Percentiles rank a stretch among this genome's conserved stretches.
phyloP scores from a whole-genome alignment of 352 stramenopile genomes.

The Ophiocytium majus region DNA sequence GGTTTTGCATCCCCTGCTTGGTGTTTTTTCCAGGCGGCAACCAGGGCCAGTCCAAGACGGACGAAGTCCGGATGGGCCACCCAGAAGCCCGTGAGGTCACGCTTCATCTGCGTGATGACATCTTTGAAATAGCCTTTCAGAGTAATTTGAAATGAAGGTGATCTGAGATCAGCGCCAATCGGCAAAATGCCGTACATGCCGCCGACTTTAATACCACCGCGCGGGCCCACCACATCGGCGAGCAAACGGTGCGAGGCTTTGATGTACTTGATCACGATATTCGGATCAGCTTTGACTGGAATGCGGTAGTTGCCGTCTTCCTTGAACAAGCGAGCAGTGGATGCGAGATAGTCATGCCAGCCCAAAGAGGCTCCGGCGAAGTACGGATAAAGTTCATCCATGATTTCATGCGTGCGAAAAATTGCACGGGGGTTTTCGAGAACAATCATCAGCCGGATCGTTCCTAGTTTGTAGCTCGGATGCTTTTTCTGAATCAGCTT shows the following conservation, averaged over 20 bases:
- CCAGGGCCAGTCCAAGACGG: background rate
- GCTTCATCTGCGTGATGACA: slow-evolving; percentile 8
- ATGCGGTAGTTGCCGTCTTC: slow-evolving; percentile 1
- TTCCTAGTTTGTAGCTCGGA: background rate
- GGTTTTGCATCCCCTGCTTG: background rate
- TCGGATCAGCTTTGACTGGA: slow-evolving; percentile 2
- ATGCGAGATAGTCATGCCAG: slow-evolving; percentile 12
- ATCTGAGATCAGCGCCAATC: background rate
- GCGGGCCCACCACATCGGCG: slow-evolving; percentile 7
- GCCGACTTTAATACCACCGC: slow-evolving; percentile 4
- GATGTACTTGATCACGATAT: slow-evolving; percentile 20
- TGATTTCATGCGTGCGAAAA: slow-evolving; percentile 11
- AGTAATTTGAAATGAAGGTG: slow-evolving; percentile 11
- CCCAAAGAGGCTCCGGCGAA: slow-evolving; percentile 1
- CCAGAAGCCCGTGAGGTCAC: slow-evolving; percentile 16
- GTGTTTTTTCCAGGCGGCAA: background rate
- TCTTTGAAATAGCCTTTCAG: background rate
- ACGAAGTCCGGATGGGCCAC: slow-evolving; percentile 5
- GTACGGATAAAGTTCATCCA: slow-evolving; percentile 10
- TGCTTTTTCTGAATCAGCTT: background rate
- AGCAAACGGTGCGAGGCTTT: background rate
- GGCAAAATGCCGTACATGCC: slow-evolving; percentile 13
- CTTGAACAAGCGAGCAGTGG: background rate
- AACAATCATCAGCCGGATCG: slow-evolving; percentile 14
- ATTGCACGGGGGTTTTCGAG: slow-evolving; percentile 5